Conservation (phyloP, 306 rosid species). For the Sicyos baderoa region DNA sequence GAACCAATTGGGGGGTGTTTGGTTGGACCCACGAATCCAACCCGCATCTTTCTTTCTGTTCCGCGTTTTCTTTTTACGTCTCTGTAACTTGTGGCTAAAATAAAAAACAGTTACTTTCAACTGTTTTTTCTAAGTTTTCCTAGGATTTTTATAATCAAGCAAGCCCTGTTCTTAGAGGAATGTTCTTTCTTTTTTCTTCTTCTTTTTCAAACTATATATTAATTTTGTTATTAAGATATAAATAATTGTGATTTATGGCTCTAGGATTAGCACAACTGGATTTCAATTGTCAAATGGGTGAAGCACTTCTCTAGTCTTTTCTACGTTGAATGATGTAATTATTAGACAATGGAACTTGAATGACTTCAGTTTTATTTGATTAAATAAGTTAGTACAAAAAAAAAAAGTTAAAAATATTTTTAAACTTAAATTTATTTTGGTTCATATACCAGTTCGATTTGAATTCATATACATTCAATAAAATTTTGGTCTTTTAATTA, state of each 20-base stretch:
- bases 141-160: neutral
- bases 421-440: no score
- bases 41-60: neutral
- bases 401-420: neutral
- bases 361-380: neutral
- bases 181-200: no score
- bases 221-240: neutral
- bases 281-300: neutral
- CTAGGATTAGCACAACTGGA: neutral
- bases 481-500: no score
- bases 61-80: neutral
- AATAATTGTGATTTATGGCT: neutral
- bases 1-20: neutral
- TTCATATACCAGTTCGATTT: no score
- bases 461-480: no score
- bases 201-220: neutral
- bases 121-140: neutral
- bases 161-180: neutral
- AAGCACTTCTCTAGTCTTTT: neutral
- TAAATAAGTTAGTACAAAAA: neutral
- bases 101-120: neutral
- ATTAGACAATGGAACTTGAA: neutral
- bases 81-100: neutral
- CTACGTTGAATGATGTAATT: neutral
- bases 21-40: slow-evolving; percentile 17